These are phyloP conservation scores for Globisporangium middletonii DNA, from an alignment of 352 stramenopile species.

Conservation along the genomic window DNA sequence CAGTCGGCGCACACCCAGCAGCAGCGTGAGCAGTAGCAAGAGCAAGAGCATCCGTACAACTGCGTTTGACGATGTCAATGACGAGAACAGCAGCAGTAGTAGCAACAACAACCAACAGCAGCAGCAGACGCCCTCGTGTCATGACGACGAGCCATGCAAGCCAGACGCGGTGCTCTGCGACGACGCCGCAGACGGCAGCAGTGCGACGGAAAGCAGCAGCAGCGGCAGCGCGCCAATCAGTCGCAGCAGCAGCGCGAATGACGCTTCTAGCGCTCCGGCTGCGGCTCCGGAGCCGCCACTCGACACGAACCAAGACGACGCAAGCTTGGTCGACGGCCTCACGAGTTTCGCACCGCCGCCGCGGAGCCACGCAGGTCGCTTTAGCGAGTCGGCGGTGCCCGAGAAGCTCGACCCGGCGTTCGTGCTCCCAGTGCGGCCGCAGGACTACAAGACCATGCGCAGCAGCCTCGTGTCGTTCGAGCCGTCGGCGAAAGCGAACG, in stretches of 20 bases:
- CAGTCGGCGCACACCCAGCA: not conserved
- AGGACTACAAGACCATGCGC: constrained; percentile 32
- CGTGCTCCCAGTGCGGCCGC: constrained; percentile 22
- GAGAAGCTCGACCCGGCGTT: constrained; percentile 34
- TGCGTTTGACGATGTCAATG: constrained; percentile 2
- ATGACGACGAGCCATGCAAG: too few relatives aligned
- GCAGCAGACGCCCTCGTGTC: too few relatives aligned
- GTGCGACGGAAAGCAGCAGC: constrained; percentile 4
- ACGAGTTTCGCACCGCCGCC: not conserved
- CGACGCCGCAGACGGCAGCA: constrained; percentile 1
- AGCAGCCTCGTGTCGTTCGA: constrained; percentile 55
- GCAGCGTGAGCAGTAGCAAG: not conserved
- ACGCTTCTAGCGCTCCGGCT: not conserved
- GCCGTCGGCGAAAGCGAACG: constrained; percentile 17
- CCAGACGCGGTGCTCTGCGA: not conserved
- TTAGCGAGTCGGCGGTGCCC: constrained; percentile 17
- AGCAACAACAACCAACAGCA: not conserved
- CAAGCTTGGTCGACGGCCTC: not conserved
- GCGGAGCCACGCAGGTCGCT: constrained; percentile 2
- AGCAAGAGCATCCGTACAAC: not conserved
- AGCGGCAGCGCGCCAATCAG: constrained; percentile 1
- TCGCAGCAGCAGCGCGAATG: not conserved
- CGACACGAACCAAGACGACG: constrained; percentile 3
- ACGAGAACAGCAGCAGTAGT: constrained; percentile 3
- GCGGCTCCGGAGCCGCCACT: not conserved